phyloP scores from a whole-genome alignment of 805 yeast species.

The Vanderwaltozyma polyspora region DNA sequence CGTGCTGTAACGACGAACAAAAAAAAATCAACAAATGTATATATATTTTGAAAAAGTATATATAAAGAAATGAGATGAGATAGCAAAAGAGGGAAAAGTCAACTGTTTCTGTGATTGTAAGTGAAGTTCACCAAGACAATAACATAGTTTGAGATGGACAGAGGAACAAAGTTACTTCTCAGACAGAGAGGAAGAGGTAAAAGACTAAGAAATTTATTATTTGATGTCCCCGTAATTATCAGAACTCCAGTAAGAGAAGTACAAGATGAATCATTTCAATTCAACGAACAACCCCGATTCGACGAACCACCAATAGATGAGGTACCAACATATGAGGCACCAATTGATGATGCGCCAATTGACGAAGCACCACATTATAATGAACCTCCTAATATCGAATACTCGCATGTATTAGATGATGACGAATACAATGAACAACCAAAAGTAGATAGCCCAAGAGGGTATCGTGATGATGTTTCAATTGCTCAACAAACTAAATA shows the following conservation, averaged over 20 bases:
- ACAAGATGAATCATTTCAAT: no score
- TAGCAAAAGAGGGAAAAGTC: no score
- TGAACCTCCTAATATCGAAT: neutral
- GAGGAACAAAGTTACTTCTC: conserved; percentile 20
- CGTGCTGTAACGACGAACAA: neutral
- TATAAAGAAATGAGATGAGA: no score
- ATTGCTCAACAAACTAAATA: neutral
- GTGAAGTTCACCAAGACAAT: neutral
- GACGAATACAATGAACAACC: neutral
- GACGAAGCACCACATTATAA: neutral
- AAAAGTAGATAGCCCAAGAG: neutral
- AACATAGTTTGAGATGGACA: conserved; percentile 1
- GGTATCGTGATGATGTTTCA: neutral
- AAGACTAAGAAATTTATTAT: conserved; percentile 10
- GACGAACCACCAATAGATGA: no score
- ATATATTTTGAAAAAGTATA: no score
- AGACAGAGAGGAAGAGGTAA: conserved; percentile 21
- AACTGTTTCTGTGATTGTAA: no score
- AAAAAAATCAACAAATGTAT: no score
- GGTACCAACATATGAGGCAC: neutral
- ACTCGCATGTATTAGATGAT: no score
- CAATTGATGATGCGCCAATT: neutral
- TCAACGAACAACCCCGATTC: no score
- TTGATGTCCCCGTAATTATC: no score
- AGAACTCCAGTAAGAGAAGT: conserved; percentile 7